phyloP scores from a whole-genome alignment of 441 rosid species.

The Gossypium davidsonii region DNA sequence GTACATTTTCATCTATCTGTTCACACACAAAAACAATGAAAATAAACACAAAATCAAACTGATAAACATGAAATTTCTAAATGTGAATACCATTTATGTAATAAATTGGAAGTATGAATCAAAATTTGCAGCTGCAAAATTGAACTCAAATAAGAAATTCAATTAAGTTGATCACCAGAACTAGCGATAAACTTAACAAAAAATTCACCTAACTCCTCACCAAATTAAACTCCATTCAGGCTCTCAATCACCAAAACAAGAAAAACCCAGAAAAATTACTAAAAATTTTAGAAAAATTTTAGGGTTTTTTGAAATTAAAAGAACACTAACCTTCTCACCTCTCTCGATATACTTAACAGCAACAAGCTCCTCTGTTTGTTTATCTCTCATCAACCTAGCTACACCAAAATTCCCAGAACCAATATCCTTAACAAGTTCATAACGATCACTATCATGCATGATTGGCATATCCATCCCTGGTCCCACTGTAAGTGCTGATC shows the following conservation, averaged over 20 bases:
- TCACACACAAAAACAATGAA: conserved; percentile 3
- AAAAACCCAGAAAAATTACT: background rate
- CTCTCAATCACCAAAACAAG: background rate
- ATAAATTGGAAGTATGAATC: background rate
- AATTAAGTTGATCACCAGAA: background rate
- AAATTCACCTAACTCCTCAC: background rate
- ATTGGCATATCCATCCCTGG: conserved; percentile 94
- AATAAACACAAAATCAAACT: conserved; percentile 1
- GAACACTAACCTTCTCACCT: conserved; percentile 84
- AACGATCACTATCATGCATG: conserved; percentile 91
- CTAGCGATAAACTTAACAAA: background rate
- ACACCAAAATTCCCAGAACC: conserved; percentile 95
- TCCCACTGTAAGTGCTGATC: conserved; percentile 60
- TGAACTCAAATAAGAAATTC: background rate
- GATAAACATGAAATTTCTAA: background rate
- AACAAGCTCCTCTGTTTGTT: conserved; percentile 74
- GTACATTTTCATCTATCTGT: conserved; percentile 95
- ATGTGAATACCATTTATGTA: background rate
- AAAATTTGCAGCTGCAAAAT: background rate
- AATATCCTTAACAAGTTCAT: conserved; percentile 82
- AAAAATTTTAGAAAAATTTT: background rate
- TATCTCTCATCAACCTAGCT: conserved; percentile 88
- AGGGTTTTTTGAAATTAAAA: background rate
- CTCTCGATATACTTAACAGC: conserved; percentile 98
- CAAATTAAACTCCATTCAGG: background rate